Conservation (phyloP, 2,329 filamentous ascomycete genomes). For the Fusarium tupiense region DNA sequence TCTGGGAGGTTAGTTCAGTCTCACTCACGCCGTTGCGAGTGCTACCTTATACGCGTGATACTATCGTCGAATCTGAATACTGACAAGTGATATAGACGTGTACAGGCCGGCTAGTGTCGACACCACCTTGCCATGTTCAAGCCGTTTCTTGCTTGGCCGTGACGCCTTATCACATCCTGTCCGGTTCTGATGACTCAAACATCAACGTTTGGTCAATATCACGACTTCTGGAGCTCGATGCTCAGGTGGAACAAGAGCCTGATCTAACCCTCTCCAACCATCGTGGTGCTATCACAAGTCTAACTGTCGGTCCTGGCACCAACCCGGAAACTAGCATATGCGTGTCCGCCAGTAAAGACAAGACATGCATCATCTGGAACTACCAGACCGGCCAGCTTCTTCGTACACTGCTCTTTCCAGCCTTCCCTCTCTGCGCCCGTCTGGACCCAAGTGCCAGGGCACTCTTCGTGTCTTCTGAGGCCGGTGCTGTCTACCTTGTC, state of each 20-base stretch:
- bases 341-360: conserved; percentile 85
- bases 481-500: conserved; percentile 81
- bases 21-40: conserved; percentile 23
- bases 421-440: conserved; percentile 74
- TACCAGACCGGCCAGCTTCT: conserved; percentile 81
- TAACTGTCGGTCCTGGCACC: conserved; percentile 71
- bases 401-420: conserved; percentile 82
- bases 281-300: conserved; percentile 74
- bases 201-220: conserved; percentile 91
- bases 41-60: conserved; percentile 8
- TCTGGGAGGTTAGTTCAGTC: conserved; percentile 82
- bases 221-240: conserved; percentile 71
- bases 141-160: conserved; percentile 79
- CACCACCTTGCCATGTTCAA: conserved; percentile 81
- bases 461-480: conserved; percentile 82
- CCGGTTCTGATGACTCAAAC: conserved; percentile 86
- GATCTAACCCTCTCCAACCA: conserved; percentile 82
- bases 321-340: conserved; percentile 80
- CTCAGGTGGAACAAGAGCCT: conserved; percentile 70
- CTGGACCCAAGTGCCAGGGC: conserved; percentile 87
- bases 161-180: conserved; percentile 77
- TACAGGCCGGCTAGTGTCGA: conserved; percentile 80
- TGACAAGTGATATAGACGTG: conserved; percentile 62
- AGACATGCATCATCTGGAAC: conserved; percentile 93
- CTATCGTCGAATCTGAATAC: conserved; percentile 25